phyloP scores from a whole-genome alignment of 1,284 basidiomycete genomes.

The Ustilago cynodontis region DNA sequence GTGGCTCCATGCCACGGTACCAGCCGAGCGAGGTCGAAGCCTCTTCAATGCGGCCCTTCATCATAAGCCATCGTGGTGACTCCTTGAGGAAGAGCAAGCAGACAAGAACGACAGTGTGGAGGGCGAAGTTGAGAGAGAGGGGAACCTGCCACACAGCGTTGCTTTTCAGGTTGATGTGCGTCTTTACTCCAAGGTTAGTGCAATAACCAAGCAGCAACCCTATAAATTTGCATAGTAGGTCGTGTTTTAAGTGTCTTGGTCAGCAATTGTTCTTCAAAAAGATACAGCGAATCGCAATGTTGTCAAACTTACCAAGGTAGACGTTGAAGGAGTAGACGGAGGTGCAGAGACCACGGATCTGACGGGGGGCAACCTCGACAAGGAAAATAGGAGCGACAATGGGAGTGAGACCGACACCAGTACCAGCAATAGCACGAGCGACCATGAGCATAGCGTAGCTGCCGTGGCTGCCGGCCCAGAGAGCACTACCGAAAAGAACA shows the following conservation, averaged over 20 bases:
- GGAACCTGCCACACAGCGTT: conserved; percentile 42
- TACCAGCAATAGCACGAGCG: conserved; percentile 36
- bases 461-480: conserved; percentile 40
- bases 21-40: conserved; percentile 76
- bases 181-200: conserved; percentile 34
- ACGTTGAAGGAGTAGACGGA: conserved; percentile 48
- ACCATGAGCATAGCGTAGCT: conserved; percentile 40
- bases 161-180: conserved; percentile 25
- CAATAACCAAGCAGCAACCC: conserved; percentile 33
- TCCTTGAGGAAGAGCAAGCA: conserved; percentile 74
- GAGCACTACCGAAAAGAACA: conserved; percentile 35
- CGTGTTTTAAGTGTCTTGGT: neutral
- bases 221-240: too few species aligned
- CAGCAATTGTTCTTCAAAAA: neutral
- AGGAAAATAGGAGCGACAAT: conserved; percentile 49
- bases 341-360: conserved; percentile 54
- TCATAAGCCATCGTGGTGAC: conserved; percentile 86
- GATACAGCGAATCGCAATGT: neutral
- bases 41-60: conserved; percentile 75
- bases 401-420: conserved; percentile 43
- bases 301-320: conserved; percentile 25
- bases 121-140: conserved; percentile 40
- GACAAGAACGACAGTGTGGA: conserved; percentile 69
- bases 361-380: conserved; percentile 39
- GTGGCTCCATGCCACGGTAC: conserved; percentile 46